These are phyloP conservation scores for Hippophae gyantsensis DNA, from an alignment of 306 rosid species.

Conservation along the genomic window DNA sequence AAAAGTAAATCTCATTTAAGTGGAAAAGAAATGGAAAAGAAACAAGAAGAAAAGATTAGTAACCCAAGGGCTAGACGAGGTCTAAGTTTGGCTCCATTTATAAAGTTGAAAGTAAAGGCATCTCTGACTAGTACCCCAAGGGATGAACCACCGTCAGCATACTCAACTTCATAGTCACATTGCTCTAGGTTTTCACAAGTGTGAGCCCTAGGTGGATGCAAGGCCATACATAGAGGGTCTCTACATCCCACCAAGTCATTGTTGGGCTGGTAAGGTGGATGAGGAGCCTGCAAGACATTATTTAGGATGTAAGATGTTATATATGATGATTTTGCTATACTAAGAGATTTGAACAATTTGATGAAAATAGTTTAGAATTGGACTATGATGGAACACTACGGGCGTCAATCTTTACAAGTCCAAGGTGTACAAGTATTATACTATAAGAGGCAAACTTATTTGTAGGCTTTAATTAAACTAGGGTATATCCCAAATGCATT, in stretches of 20 bases:
- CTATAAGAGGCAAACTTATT: too few relatives aligned
- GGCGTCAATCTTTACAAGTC: too few relatives aligned
- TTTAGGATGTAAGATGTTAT: not conserved
- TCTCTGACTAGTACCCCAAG: conserved; percentile 75
- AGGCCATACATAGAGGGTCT: conserved; percentile 61
- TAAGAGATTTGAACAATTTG: not conserved
- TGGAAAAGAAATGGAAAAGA: not conserved
- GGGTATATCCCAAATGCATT: too few relatives aligned
- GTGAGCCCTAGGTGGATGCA: conserved; percentile 41
- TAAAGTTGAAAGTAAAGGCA: conserved; percentile 50
- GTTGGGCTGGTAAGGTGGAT: conserved; percentile 65
- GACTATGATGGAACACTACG: too few relatives aligned
- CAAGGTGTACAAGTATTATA: too few relatives aligned
- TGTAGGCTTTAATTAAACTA: too few relatives aligned
- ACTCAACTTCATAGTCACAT: conserved; percentile 75
- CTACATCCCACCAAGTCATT: conserved; percentile 60
- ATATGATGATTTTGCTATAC: not conserved
- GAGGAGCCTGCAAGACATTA: conserved; percentile 50
- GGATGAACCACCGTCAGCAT: conserved; percentile 79
- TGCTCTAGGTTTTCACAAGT: conserved; percentile 54
- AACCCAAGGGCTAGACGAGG: conserved; percentile 78
- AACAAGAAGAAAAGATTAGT: conserved; percentile 14
- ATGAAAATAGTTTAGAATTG: too few relatives aligned
- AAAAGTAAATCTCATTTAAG: not conserved
- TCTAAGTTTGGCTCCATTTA: conserved; percentile 46